These are phyloP conservation scores for Fraxinus baroniana DNA, from an alignment of 305 asterid species.

Conservation along the genomic window DNA sequence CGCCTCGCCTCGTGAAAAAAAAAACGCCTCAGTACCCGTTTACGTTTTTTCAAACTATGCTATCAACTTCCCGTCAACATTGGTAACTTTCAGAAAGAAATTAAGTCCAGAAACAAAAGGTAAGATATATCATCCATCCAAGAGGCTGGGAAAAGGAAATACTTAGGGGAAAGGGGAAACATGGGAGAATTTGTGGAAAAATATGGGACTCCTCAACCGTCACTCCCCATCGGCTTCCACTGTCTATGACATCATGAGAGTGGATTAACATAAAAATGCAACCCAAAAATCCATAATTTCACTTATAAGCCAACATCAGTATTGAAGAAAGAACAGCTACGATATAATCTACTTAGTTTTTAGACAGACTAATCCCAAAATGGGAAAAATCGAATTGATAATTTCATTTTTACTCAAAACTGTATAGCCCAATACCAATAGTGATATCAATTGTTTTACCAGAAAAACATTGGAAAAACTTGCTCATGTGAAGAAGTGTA, in stretches of 20 bases:
- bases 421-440: background rate
- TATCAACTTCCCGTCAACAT: background rate
- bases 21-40: no score
- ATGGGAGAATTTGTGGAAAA: conserved; percentile 1
- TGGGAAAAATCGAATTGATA: background rate
- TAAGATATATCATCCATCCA: background rate
- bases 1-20: no score
- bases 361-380: background rate
- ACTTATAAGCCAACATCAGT: background rate
- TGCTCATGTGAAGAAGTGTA: background rate
- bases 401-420: background rate
- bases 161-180: background rate
- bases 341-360: background rate
- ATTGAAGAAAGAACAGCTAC: background rate
- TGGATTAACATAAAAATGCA: background rate
- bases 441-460: background rate
- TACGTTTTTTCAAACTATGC: no score
- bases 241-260: background rate
- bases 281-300: background rate
- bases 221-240: background rate
- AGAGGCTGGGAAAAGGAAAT: background rate
- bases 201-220: background rate
- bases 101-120: background rate
- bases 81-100: background rate
- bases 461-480: background rate